Evolutionary conservation across 805 yeast genomes (phyloP).

Genomic region (Jamesozyma piceae): DNA sequence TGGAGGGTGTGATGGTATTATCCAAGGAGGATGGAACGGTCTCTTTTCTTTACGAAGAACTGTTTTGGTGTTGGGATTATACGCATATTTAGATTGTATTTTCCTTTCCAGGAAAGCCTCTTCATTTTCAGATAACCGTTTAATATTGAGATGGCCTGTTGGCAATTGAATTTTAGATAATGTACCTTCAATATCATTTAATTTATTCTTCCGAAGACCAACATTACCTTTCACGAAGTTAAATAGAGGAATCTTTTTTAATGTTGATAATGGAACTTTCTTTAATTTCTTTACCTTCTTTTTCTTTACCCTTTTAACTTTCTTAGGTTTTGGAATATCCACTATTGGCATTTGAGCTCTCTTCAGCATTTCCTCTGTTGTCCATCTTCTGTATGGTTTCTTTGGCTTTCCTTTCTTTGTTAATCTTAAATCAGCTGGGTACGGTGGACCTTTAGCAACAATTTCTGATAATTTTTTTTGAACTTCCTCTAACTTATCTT

Average conservation of each 20-base stretch:
- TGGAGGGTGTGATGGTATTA: slow-evolving; percentile 26
- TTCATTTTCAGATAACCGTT: not conserved
- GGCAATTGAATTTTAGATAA: slow-evolving; percentile 8
- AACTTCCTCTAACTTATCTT: slow-evolving; percentile 17
- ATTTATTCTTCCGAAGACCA: slow-evolving; percentile 2
- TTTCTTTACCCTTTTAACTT: slow-evolving; percentile 15
- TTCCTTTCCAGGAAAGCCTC: not conserved
- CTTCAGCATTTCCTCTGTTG: slow-evolving; percentile 25
- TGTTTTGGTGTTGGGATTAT: slow-evolving; percentile 16
- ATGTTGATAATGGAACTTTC: slow-evolving; percentile 18
- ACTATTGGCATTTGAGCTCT: slow-evolving; percentile 16
- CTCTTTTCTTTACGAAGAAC: slow-evolving; percentile 24
- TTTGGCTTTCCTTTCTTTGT: slow-evolving; percentile 28
- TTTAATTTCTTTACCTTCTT: slow-evolving; percentile 17
- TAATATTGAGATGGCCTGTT: not conserved
- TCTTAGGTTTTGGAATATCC: slow-evolving; percentile 5
- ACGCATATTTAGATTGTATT: not conserved
- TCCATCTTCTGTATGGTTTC: slow-evolving; percentile 28
- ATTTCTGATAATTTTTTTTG: slow-evolving; percentile 24
- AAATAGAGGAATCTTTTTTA: slow-evolving; percentile 23
- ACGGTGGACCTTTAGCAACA: slow-evolving; percentile 29
- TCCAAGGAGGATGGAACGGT: slow-evolving; percentile 30
- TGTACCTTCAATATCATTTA: slow-evolving; percentile 20
- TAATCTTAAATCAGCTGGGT: slow-evolving; percentile 24
- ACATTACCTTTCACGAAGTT: slow-evolving; percentile 13